Evolutionary conservation across 2,329 filamentous ascomycete species (phyloP).

Genomic region (Lasiodiplodia sp.): DNA sequence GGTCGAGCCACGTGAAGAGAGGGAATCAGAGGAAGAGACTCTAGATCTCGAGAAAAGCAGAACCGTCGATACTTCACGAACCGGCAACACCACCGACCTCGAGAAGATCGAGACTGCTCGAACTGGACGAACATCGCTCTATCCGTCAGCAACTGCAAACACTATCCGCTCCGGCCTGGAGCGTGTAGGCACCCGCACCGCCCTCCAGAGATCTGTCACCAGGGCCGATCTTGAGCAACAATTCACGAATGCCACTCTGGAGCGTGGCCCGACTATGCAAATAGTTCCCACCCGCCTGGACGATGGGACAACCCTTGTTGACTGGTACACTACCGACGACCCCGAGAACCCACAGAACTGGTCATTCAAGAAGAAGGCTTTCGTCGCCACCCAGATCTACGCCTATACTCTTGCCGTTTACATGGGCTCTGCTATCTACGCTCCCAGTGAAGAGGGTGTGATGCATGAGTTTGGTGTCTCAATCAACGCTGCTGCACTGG

Average conservation of each 20-base stretch:
- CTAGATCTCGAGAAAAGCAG: not conserved
- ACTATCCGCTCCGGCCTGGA: conserved; percentile 42
- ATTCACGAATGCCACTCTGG: conserved; percentile 41
- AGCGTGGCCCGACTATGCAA: conserved; percentile 45
- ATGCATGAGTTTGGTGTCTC: conserved; percentile 62
- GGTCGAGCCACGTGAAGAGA: conserved; percentile 40
- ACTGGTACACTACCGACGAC: conserved; percentile 54
- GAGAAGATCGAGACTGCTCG: conserved; percentile 41
- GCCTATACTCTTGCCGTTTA: conserved; percentile 68
- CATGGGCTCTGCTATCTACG: conserved; percentile 61
- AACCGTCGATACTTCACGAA: conserved; percentile 10
- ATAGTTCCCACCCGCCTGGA: conserved; percentile 45
- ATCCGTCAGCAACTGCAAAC: conserved; percentile 33
- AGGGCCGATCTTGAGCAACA: conserved; percentile 51
- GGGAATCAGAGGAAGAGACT: conserved; percentile 35
- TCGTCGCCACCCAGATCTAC: conserved; percentile 49
- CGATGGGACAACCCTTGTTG: conserved; percentile 50
- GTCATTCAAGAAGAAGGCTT: conserved; percentile 31
- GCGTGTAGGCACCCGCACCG: conserved; percentile 47
- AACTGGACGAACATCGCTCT: not conserved
- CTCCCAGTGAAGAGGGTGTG: conserved; percentile 54
- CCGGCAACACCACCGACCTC: conserved; percentile 36
- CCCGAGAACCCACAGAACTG: conserved; percentile 33
- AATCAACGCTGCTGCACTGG: conserved; percentile 61
- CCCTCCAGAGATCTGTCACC: conserved; percentile 46